Evolutionary conservation across 306 rosid genomes (phyloP), one percentile per base, ranked within the genome.

Genomic region (Purshia tridentata): DNA sequence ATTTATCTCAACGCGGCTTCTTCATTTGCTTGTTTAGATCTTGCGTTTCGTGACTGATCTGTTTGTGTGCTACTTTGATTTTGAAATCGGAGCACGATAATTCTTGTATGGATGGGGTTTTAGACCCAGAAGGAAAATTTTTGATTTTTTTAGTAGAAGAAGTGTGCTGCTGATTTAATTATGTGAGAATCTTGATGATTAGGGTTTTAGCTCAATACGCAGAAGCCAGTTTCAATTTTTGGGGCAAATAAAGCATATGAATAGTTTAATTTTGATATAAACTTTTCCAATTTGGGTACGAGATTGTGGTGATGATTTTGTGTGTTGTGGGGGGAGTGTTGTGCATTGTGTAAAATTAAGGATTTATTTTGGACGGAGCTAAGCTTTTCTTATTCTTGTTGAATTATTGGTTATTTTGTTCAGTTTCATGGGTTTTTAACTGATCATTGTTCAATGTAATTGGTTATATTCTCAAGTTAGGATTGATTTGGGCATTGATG

Each of bases 401-500:
- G 4, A 23, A 16, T 12, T 23, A 0, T 23, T 55, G 8, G 42
- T 14, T 22, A 5, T 14, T 67, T 10, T 12, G 29, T 58, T 70
- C 53, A 41, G 42, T 35, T 35, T 67, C 6, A 9, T 11, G 67
- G 66, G 57, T 2, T 8, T 4, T 14, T 19, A 37, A 20, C 20
- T 70, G 65, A 41, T 22, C 6, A 37, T 42, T 56, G 6, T 65
- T 8, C 56, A 12, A 8, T 47, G 35, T 62, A n/a, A 18, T 39
- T 57, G 7, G 45, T 60, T 51, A 10, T 37, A 40, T 70, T 11
- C 77, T 73, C 80, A 44, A 23, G 19, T 60, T 45, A 73, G 72
- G 80, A 72, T 63, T 59, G 76, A 41, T 47, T 79, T 73, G 67
- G 70, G 69, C 52, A 71, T 80, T 63, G 68, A 93, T 93, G 93